phyloP scores from a whole-genome alignment of 441 rosid genomes.

The Brassica balearica region DNA sequence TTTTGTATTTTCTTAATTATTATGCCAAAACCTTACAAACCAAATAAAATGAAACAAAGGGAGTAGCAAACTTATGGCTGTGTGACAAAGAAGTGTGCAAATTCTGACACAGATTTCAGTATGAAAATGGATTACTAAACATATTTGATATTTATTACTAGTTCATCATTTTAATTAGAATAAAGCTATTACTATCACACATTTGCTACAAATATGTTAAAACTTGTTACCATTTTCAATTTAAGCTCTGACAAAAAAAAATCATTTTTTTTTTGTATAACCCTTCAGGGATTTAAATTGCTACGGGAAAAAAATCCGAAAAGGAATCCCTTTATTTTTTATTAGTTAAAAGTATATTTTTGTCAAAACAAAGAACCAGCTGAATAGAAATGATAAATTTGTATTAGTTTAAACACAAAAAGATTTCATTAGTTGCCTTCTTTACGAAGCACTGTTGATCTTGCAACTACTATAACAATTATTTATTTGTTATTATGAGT shows the following conservation, averaged over 20 bases:
- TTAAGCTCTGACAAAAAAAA: no score
- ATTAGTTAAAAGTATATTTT: not conserved
- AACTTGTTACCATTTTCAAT: not conserved
- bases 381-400: not conserved
- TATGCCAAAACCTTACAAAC: no score
- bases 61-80: not conserved
- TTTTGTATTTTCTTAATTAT: no score
- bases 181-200: not conserved
- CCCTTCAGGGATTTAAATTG: no score
- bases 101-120: not conserved
- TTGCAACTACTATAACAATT: slow-evolving; percentile 27
- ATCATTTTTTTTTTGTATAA: no score
- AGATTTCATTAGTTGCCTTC: not conserved
- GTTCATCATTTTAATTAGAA: not conserved
- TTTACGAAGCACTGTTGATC: slow-evolving; percentile 23
- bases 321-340: no score
- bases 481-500: slow-evolving; percentile 11
- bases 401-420: not conserved
- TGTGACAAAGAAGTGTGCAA: not conserved
- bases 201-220: not conserved
- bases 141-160: not conserved
- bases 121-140: not conserved
- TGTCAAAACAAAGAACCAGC: not conserved
- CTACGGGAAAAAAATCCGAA: no score
- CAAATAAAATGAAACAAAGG: no score